Conservation (phyloP, 768 basidiomycete species). For the Boletus pseudopeckii region DNA sequence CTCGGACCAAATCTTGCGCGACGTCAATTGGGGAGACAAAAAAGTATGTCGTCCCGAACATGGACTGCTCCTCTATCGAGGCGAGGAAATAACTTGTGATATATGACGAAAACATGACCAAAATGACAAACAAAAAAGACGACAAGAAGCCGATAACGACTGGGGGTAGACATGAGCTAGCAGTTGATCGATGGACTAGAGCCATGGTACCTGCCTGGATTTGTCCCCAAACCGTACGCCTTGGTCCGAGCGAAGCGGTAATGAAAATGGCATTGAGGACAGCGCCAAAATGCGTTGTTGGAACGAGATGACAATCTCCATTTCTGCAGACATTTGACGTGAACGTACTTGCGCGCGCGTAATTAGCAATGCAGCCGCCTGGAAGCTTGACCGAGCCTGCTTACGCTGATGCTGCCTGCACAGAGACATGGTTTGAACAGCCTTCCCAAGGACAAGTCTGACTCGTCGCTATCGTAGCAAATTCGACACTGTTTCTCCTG, state of each 20-base stretch:
- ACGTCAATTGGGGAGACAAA: slow-evolving; percentile 54
- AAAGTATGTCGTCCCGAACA: slow-evolving; percentile 35
- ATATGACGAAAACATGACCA: slow-evolving; percentile 69
- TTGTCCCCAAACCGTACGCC: slow-evolving; percentile 71
- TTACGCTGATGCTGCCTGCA: slow-evolving; percentile 71
- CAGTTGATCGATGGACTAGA: slow-evolving; percentile 1
- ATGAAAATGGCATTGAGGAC: slow-evolving; percentile 75
- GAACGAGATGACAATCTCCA: slow-evolving; percentile 68
- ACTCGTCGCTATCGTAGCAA: slow-evolving; percentile 67
- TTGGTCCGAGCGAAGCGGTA: slow-evolving; percentile 75
- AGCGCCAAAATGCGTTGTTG: slow-evolving; percentile 70
- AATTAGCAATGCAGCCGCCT: slow-evolving; percentile 17
- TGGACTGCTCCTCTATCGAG: slow-evolving; percentile 53
- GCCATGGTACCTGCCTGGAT: slow-evolving; percentile 49
- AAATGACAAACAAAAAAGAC: slow-evolving; percentile 54
- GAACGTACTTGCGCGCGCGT: slow-evolving; percentile 56
- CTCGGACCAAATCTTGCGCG: slow-evolving; percentile 57
- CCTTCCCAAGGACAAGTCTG: slow-evolving; percentile 61
- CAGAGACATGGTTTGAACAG: slow-evolving; percentile 73
- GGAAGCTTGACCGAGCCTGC: slow-evolving; percentile 14
- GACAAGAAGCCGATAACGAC: slow-evolving; percentile 64
- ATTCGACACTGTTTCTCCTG: slow-evolving; percentile 78
- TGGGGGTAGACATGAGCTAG: slow-evolving; percentile 29
- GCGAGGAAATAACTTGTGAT: slow-evolving; percentile 64
- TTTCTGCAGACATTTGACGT: slow-evolving; percentile 70